Evolutionary conservation across 352 stramenopile genomes (phyloP).

Genomic region (Hyaloperonospora brassicae): DNA sequence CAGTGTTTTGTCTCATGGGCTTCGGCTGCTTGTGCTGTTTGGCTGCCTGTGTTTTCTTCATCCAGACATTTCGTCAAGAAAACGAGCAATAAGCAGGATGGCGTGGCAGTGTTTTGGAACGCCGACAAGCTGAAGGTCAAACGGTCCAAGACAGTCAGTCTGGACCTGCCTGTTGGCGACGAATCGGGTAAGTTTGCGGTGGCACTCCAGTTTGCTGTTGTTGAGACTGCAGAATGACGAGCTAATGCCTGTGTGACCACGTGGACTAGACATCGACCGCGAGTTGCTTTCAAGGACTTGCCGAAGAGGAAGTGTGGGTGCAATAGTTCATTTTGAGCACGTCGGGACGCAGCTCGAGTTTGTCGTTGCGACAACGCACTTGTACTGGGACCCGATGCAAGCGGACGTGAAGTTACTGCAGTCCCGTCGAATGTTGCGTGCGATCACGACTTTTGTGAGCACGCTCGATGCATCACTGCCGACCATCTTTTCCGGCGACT

Average conservation of each 20-base stretch:
- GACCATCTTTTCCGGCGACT: conserved; percentile 68
- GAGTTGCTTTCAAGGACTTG: conserved; percentile 44
- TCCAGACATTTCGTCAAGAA: conserved; percentile 68
- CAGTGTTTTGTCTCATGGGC: neutral
- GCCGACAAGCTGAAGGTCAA: conserved; percentile 39
- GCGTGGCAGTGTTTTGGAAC: conserved; percentile 70
- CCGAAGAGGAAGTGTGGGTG: conserved; percentile 47
- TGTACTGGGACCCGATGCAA: conserved; percentile 79
- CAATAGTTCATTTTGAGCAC: conserved; percentile 51
- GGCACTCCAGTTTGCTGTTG: neutral
- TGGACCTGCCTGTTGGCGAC: conserved; percentile 47
- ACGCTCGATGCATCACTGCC: conserved; percentile 13
- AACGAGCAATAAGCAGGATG: conserved; percentile 48
- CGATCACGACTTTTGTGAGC: conserved; percentile 33
- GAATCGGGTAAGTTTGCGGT: conserved; percentile 34
- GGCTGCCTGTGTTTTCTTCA: neutral
- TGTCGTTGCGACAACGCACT: conserved; percentile 68
- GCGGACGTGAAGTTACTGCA: conserved; percentile 83
- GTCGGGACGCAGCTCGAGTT: conserved; percentile 32
- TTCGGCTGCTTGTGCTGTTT: too few species aligned
- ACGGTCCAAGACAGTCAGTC: conserved; percentile 28
- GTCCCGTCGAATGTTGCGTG: conserved; percentile 40
- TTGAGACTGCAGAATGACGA: neutral
- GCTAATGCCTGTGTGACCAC: neutral
- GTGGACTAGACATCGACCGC: conserved; percentile 35